phyloP scores from a whole-genome alignment of 225 moss, liverwort and hornwort genomes.

The Sphagnum tenellum region DNA sequence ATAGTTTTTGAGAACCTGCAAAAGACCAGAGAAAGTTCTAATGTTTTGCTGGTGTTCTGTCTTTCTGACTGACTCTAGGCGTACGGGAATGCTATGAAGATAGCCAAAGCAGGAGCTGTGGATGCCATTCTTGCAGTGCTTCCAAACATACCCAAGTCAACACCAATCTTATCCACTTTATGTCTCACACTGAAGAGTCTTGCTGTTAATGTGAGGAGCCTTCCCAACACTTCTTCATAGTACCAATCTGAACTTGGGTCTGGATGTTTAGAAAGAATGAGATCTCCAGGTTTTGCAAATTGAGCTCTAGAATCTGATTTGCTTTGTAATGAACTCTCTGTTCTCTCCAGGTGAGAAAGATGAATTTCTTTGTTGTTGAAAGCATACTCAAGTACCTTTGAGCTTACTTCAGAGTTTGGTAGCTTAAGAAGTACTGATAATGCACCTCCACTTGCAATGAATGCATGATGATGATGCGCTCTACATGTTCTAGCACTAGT shows the following conservation, averaged over 20 bases:
- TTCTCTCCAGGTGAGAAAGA: too few species aligned
- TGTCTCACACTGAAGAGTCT: conserved; percentile 77
- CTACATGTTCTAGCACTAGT: background rate
- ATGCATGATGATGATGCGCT: background rate
- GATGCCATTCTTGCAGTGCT: conserved; percentile 67
- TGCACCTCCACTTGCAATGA: background rate
- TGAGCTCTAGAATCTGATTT: too few species aligned
- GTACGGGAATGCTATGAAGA: conserved; percentile 82
- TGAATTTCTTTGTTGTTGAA: too few species aligned
- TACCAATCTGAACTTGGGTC: background rate
- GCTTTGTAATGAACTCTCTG: too few species aligned
- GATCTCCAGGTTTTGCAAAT: too few species aligned
- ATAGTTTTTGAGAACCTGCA: too few species aligned
- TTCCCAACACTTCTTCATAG: background rate
- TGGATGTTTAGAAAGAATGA: background rate
- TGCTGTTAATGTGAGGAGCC: conserved; percentile 72
- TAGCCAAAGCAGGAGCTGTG: conserved; percentile 83
- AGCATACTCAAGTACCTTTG: too few species aligned
- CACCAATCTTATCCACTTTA: conserved; percentile 56
- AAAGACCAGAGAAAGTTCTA: too few species aligned
- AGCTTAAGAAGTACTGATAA: too few species aligned
- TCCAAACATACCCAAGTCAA: conserved; percentile 46
- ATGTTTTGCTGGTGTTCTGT: too few species aligned
- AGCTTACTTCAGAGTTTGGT: too few species aligned
- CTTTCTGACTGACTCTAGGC: conserved; percentile 26